Base-by-base conservation (phyloP, 2,329 filamentous ascomycete species). In the Venturia asperata region DNA sequence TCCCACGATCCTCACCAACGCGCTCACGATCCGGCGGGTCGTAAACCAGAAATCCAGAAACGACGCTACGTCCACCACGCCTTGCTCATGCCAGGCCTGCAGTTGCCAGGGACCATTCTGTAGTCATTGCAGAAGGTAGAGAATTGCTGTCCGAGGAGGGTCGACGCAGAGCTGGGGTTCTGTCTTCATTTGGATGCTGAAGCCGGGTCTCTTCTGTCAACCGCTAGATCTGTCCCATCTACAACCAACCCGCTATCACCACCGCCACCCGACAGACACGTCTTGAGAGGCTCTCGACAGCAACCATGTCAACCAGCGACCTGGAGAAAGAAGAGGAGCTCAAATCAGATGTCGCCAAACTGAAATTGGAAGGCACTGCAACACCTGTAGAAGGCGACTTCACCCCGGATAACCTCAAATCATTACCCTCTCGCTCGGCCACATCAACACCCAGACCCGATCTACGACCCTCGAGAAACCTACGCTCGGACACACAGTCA, bases 341-440 rank as follows among this genome's bases (percentile, higher is more conserved):
- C 49, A 77, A 77, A 71, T 76, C 77, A 24, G 77, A 79, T 70
- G 73, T 80, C 66, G 75, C 75, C 67, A 75, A 77, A 62, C 79
- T 80, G 77, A 76, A 77, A 70, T 69, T 81, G 68, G 77, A 78
- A 71, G 77, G 77, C 47, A 52, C 47, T 73, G 75, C 76, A 69
- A 70, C 69, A 56, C 56, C 67, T 41, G 69, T 68, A 61, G 69
- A 61, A 58, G 49, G 30, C 17, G 49, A 64, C 52, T 66, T 63
- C 42, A 71, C 72, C 34, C 69, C 71, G 13, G 66, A 58, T 17
- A 58, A 37, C 27, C 52, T 62, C 30, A 65, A 68, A 71, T 61
- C 66, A 37, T 37, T 43, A 42, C 55, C 65, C 43, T 62, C 65
- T 21, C 61, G 37, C 45, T 60, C 55, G 13, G 49, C 68, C 68